These are phyloP conservation scores for Pseudozyma hubeiensis DNA, from an alignment of 1,284 basidiomycete genomes.

Conservation along the genomic window DNA sequence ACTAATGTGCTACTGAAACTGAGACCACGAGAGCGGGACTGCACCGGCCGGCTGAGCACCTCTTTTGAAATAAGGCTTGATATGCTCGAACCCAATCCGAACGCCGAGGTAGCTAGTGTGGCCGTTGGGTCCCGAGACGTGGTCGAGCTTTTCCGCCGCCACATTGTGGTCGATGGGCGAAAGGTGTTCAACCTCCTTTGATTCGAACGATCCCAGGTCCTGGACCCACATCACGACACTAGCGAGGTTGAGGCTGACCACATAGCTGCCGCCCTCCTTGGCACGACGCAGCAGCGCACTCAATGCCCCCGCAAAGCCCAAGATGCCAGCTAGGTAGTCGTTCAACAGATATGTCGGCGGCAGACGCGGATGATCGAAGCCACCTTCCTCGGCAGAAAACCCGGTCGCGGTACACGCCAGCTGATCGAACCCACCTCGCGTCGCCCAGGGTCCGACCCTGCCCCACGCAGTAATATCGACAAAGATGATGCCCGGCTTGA, in stretches of 20 bases:
- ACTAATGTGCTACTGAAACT: not conserved
- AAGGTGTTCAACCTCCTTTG: not conserved
- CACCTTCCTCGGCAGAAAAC: slow-evolving; percentile 7
- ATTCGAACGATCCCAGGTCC: not conserved
- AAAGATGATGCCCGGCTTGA: slow-evolving; percentile 5
- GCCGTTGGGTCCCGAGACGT: slow-evolving; percentile 1
- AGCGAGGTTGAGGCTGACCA: slow-evolving; percentile 7
- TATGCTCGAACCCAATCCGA: slow-evolving; percentile 1
- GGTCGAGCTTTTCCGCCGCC: not conserved
- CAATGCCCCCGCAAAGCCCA: slow-evolving; percentile 4
- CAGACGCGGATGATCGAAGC: not conserved
- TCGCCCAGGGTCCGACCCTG: not conserved
- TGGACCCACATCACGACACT: slow-evolving; percentile 9
- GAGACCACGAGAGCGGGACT: not conserved
- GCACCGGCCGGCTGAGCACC: slow-evolving; percentile 7
- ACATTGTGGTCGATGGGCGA: slow-evolving; percentile 3
- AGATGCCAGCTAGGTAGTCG: slow-evolving; percentile 1
- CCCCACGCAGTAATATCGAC: slow-evolving; percentile 4
- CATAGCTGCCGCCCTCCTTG: slow-evolving; percentile 6
- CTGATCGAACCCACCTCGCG: slow-evolving; percentile 5
- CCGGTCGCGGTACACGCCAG: slow-evolving; percentile 8
- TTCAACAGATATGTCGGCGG: slow-evolving; percentile 3
- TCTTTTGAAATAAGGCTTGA: slow-evolving; percentile 3
- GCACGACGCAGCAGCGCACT: slow-evolving; percentile 4
- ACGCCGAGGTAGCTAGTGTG: not conserved